Conservation (phyloP, 164 flowering plant genomes). For the Paratinospora sagittata region DNA sequence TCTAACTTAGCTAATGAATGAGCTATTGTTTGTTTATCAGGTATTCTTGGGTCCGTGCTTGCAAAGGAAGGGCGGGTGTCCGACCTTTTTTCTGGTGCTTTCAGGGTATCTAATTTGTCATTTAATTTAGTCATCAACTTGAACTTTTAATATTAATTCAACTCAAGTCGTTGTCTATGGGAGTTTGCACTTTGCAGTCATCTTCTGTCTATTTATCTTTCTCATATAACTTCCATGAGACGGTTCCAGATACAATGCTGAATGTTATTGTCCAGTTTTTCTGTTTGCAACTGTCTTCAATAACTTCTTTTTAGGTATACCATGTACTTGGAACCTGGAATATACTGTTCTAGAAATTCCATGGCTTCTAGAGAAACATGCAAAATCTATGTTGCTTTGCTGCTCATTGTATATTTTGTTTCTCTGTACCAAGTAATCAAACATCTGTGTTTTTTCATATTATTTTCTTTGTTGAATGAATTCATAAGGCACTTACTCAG, state of each 20-base stretch:
- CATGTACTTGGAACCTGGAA: not conserved
- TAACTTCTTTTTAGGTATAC: not conserved
- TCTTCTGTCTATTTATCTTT: not conserved
- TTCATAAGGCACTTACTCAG: not conserved
- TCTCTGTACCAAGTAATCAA: not conserved
- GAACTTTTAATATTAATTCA: not conserved
- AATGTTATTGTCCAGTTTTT: not conserved
- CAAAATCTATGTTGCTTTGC: conserved; percentile 1
- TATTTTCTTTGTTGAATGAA: not conserved
- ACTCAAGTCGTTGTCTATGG: not conserved
- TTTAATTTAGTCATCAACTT: not conserved
- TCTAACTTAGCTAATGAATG: not conserved
- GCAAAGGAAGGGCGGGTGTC: conserved; percentile 68
- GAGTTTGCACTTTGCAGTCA: not conserved
- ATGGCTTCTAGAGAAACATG: not conserved
- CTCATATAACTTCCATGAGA: not conserved
- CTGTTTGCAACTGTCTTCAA: not conserved
- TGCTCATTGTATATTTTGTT: not conserved
- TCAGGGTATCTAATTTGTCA: conserved; percentile 47
- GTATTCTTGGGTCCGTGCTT: conserved; percentile 66
- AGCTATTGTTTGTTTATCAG: conserved; percentile 30
- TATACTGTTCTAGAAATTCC: no score
- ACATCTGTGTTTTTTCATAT: not conserved
- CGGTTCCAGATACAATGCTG: not conserved
- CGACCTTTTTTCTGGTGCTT: conserved; percentile 59